These are phyloP conservation scores for Coemansia sp. DNA, from an alignment of 192 early-diverging fungal species.

Conservation along the genomic window DNA sequence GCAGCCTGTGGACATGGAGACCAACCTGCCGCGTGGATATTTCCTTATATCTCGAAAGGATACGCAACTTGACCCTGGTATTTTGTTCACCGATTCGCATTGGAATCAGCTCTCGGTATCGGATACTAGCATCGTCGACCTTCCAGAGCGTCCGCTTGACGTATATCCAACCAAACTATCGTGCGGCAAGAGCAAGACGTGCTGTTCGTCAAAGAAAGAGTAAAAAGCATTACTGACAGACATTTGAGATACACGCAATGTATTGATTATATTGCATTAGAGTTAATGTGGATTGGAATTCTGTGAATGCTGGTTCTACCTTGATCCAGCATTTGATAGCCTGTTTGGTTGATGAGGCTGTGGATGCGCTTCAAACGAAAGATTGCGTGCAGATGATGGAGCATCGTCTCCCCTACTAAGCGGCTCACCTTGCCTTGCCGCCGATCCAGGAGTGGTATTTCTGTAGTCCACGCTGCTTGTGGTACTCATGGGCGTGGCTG, in stretches of 20 bases:
- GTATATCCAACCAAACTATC: conserved; percentile 33
- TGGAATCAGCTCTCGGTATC: background rate
- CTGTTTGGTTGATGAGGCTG: conserved; percentile 5
- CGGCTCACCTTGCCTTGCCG: background rate
- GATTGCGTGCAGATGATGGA: conserved; percentile 17
- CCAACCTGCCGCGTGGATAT: conserved; percentile 81
- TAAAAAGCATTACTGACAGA: too few relatives aligned
- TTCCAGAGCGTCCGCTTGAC: conserved; percentile 36
- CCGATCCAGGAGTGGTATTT: background rate
- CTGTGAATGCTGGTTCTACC: conserved; percentile 1
- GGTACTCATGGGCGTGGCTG: background rate
- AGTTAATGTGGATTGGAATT: too few relatives aligned
- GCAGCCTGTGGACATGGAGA: conserved; percentile 79
- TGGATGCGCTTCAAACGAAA: conserved; percentile 16
- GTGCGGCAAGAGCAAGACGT: conserved; percentile 28
- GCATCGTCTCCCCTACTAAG: background rate
- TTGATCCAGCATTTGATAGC: background rate
- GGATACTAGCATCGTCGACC: conserved; percentile 18
- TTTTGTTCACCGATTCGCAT: background rate
- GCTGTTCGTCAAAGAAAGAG: conserved; percentile 31
- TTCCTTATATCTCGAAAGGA: conserved; percentile 65
- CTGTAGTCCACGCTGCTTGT: conserved; percentile 5
- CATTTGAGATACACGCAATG: too few relatives aligned
- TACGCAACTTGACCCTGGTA: conserved; percentile 13
- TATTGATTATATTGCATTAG: too few relatives aligned